These are phyloP conservation scores for Cryphonectria japonica DNA, from an alignment of 2,329 filamentous ascomycete genomes.

Conservation along the genomic window DNA sequence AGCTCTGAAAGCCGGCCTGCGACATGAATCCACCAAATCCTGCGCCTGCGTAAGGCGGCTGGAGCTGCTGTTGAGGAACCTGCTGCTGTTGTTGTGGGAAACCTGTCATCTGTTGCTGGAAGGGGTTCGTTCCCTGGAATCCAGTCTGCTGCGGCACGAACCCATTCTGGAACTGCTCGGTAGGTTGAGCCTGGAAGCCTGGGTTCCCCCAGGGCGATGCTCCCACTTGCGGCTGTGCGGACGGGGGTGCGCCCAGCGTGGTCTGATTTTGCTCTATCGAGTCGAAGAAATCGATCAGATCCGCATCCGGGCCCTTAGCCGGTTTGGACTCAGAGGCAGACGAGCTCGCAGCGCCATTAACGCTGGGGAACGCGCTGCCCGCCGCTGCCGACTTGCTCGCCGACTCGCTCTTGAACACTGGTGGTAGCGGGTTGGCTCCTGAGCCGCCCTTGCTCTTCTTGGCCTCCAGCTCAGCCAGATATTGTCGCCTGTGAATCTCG, in stretches of 20 bases:
- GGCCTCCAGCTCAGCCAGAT: constrained; percentile 83
- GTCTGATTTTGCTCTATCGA: constrained; percentile 87
- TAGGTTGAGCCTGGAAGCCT: constrained; percentile 44
- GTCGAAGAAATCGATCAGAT: constrained; percentile 93
- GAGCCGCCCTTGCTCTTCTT: constrained; percentile 53
- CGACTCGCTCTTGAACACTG: constrained; percentile 41
- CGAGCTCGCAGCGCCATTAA: constrained; percentile 38
- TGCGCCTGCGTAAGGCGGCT: constrained; percentile 65
- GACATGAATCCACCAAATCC: constrained; percentile 85
- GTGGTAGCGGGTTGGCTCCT: constrained; percentile 37
- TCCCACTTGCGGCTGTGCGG: constrained; percentile 38
- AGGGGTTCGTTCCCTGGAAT: constrained; percentile 47
- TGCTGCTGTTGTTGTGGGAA: constrained; percentile 41
- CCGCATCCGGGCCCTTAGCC: constrained; percentile 69
- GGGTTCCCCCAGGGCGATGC: constrained; percentile 25
- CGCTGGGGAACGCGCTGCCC: constrained; percentile 46
- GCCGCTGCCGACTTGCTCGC: constrained; percentile 40
- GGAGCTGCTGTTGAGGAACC: constrained; percentile 43
- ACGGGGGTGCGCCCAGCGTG: constrained; percentile 58
- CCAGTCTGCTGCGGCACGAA: constrained; percentile 46
- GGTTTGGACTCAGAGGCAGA: constrained; percentile 34
- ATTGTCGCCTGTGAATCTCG: constrained; percentile 89
- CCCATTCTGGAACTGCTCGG: constrained; percentile 44
- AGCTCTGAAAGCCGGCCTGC: constrained; percentile 59
- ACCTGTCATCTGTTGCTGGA: constrained; percentile 44